Conservation (phyloP, 2,329 filamentous ascomycete species). For the Microcyclospora pomicola region DNA sequence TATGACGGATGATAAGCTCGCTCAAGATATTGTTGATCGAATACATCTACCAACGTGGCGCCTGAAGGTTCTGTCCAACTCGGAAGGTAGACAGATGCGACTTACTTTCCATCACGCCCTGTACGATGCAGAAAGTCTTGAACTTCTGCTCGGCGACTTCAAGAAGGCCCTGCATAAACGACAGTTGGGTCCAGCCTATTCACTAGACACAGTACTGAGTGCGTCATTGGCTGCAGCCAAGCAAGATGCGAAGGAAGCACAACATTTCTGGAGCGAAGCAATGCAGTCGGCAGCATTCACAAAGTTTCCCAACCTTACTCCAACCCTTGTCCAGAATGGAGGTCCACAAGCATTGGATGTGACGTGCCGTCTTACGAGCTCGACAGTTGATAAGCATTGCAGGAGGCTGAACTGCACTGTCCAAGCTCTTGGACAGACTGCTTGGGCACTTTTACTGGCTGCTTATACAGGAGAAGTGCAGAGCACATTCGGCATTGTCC, state of each 20-base stretch:
- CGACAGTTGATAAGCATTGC: conserved; percentile 43
- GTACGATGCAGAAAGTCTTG: conserved; percentile 69
- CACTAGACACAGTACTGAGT: conserved; percentile 30
- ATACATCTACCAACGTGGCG: conserved; percentile 51
- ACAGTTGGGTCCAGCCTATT: conserved; percentile 10
- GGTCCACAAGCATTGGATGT: conserved; percentile 25
- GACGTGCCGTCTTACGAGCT: conserved; percentile 27
- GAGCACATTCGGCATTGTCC: conserved; percentile 65
- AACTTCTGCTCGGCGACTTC: conserved; percentile 50
- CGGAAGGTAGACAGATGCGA: conserved; percentile 27
- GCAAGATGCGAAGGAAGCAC: conserved; percentile 2
- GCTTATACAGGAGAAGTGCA: conserved; percentile 61
- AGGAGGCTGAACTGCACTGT: conserved; percentile 50
- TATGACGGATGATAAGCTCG: background rate
- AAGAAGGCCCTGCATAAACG: conserved; percentile 24
- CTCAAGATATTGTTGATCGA: conserved; percentile 24
- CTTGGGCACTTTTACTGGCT: conserved; percentile 63
- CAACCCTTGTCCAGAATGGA: conserved; percentile 33
- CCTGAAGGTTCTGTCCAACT: conserved; percentile 23
- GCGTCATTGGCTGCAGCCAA: conserved; percentile 23
- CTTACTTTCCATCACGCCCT: conserved; percentile 63
- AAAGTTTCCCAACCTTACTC: conserved; percentile 64
- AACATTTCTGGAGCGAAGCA: conserved; percentile 49
- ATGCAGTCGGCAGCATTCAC: conserved; percentile 32
- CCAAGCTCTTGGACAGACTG: conserved; percentile 60